Percentiles rank a stretch among this genome's conserved stretches.
phyloP scores from a whole-genome alignment of 805 yeast species.

The Pichia eremophila region DNA sequence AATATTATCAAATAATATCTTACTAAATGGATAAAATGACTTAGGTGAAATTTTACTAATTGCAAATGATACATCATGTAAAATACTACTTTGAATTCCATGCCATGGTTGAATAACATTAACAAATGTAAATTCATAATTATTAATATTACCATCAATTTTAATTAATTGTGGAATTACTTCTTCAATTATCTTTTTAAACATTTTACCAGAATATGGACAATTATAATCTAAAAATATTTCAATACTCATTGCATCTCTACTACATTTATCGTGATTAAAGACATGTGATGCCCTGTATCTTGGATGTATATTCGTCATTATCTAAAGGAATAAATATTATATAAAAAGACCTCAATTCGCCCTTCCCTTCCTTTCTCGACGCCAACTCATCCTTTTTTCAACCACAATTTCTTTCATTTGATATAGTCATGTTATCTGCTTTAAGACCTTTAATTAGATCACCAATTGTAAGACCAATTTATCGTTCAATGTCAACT shows the following conservation, averaged over 20 bases:
- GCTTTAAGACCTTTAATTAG: too few relatives aligned
- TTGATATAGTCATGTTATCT: too few relatives aligned
- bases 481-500: slow-evolving; percentile 3
- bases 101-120: slow-evolving; percentile 92
- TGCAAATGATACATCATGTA: slow-evolving; percentile 66
- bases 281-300: slow-evolving; percentile 17
- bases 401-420: background rate
- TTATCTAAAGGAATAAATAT: too few relatives aligned
- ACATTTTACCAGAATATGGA: slow-evolving; percentile 62
- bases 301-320: slow-evolving; percentile 16
- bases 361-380: background rate
- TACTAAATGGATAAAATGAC: slow-evolving; percentile 48
- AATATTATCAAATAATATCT: slow-evolving; percentile 46
- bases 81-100: slow-evolving; percentile 49
- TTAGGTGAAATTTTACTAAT: slow-evolving; percentile 49
- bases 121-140: slow-evolving; percentile 52
- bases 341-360: background rate
- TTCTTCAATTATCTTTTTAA: slow-evolving; percentile 40
- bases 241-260: slow-evolving; percentile 34
- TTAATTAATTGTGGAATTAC: slow-evolving; percentile 44
- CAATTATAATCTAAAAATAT: slow-evolving; percentile 70
- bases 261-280: background rate
- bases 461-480: background rate
- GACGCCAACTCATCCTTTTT: background rate
- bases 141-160: slow-evolving; percentile 30